Conservation (phyloP, 805 yeast species). For the Wickerhamomyces canadensis region DNA sequence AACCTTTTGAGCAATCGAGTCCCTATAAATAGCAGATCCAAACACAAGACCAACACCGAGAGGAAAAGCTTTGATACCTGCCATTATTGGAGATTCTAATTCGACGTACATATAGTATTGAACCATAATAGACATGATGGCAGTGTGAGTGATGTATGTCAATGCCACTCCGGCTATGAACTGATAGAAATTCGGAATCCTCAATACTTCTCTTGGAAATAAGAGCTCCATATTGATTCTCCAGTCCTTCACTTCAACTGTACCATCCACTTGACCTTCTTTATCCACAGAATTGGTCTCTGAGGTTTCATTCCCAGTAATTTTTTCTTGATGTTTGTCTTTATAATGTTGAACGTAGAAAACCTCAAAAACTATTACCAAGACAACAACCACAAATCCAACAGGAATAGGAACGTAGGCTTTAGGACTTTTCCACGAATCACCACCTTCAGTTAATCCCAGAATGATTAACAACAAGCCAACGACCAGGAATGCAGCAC, state of each 20-base stretch:
- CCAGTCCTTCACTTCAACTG: no score
- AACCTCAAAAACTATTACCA: conserved; percentile 28
- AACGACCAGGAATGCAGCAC: conserved; percentile 27
- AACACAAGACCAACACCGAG: conserved; percentile 12
- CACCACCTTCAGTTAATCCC: conserved; percentile 43
- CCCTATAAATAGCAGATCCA: not conserved
- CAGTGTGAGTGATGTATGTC: conserved; percentile 13
- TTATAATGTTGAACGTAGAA: conserved; percentile 15
- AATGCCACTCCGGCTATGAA: conserved; percentile 13
- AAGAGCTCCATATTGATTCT: conserved; percentile 16
- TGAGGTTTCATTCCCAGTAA: no score
- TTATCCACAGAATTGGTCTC: no score
- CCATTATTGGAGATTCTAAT: not conserved
- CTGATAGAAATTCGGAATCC: conserved; percentile 22
- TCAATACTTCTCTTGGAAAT: conserved; percentile 25
- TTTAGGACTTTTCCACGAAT: conserved; percentile 34
- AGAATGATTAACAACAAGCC: conserved; percentile 34
- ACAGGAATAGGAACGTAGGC: conserved; percentile 37
- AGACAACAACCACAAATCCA: conserved; percentile 29
- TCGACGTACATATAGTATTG: conserved; percentile 22
- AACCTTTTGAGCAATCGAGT: not conserved
- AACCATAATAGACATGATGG: conserved; percentile 16
- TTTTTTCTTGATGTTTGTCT: no score
- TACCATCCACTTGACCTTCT: no score
- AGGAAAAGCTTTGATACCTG: not conserved